Evolutionary conservation across 2,329 filamentous ascomycete genomes (phyloP), one percentile per base, ranked within the genome.

Genomic region (Xylaria sp.): DNA sequence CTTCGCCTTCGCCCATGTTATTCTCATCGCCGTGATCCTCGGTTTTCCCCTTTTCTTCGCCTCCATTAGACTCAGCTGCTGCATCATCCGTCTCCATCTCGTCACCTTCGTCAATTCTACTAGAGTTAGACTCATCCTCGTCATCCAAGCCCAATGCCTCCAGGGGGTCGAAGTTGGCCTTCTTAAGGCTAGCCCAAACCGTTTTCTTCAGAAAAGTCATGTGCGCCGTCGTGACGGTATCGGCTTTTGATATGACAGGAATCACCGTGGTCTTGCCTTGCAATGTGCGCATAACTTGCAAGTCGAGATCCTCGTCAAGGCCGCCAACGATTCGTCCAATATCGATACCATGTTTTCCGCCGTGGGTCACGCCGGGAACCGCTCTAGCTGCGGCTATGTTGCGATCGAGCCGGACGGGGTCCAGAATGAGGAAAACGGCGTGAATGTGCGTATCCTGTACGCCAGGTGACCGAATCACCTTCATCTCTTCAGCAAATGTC

Each of bases 381-480:
- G 86, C 86, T 75, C 90, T 89, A 23, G 89, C 87, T 1, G 89
- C 86, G 27, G 91, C 87, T 67, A 97, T 90, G 75, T 95, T 98
- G 74, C 90, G 87, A 77, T 97, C 94, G 27, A 99, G 88, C 54
- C 93, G 91, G 61, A 90, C 85, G 1, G 96, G 96, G 79, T 99
- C 96, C 63, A 99, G 88, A 64, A 99, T 84, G 65, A 98, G 86
- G 82, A 99, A 97, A 63, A 94, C 94, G 73, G 93, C 97, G 79
- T 99, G 96, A 73, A 99, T 97, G 80, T 99, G 96, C 60, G 95
- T 98, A 83, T 99, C 96, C 79, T 94, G 93, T 72, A 93, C 92
- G 65, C 94, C 95, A 29, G 96, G 95, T 62, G 94, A 94, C 76
- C 96, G 92, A 70, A 98, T 87, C 55, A 99, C 94, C 84, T 98